Evolutionary conservation across 164 flowering plant species (phyloP), one percentile per base, ranked within the genome.

Genomic region (Amborella trichopoda): DNA sequence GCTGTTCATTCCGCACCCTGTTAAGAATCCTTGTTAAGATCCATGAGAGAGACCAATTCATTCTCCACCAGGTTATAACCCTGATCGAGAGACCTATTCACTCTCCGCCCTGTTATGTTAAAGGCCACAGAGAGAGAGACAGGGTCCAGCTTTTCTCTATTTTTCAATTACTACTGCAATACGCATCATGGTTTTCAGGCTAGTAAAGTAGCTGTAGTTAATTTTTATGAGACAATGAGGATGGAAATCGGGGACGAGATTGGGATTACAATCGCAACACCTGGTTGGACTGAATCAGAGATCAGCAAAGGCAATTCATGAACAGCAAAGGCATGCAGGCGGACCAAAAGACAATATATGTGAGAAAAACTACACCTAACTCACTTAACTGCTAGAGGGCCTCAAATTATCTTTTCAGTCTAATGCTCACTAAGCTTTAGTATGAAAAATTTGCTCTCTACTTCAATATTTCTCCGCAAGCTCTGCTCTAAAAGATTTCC

Each of bases 181-280:
- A 0, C 14, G 34, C 14, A n/a, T 37, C 41, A 10, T 32, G 36
- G 21, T 34, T 19, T 30, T 0, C 28, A 46, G 58, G 58, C 58
- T 6, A 54, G 58, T 28, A 54, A 54, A 27, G 51, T 46, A 25
- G 58, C 46, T 11, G 14, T 37, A 19, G 27, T 54, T 37, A 36
- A 21, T 38, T 46, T 54, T 38, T 54, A 34, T 16, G 58, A 54
- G 37, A 54, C 58, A 10, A 8, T 54, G 38, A 54, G 58, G 32
- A 13, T 46, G 11, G 58, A 54, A 26, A 14, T 54, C 13, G 44
- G 58, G 3, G 19, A 50, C 3, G 26, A 46, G 23, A 26, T 54
- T 23, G 39, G 21, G 32, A 38, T 46, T 18, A 54, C 58, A 4
- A 54, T 54, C 3, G 58, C 45, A 3, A 54, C 58, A 13, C 51